Evolutionary conservation across 1,284 basidiomycete genomes (phyloP), one percentile per base, ranked within the genome.

Genomic region (Sporisorium exsertum): DNA sequence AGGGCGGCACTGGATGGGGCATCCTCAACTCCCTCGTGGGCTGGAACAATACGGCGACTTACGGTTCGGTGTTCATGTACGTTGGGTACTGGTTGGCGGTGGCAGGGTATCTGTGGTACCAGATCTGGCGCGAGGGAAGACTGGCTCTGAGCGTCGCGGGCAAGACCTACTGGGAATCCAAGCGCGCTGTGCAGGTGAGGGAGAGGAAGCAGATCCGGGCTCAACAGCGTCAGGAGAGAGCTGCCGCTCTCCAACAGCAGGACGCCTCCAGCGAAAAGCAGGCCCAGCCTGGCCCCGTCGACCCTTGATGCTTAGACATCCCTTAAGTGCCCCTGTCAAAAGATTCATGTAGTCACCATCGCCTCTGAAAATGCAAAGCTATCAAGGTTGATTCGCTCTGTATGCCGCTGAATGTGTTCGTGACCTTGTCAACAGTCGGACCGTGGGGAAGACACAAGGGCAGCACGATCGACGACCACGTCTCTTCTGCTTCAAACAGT

Each of bases 1-100:
- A 80, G 66, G 68, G 81, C 91, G 81, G 80, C 8, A 72, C 64
- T 8, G 81, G 82, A 15, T 84, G 81, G 81, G 67, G 77, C 9
- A 77, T 84, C 18, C 55, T 84, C 49, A 84, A 84, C 67, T 73
- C 78, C 3, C 64, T 84, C 15, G 68, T 81, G 5, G 83, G 83
- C 13, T 84, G 81, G 81, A 84, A 82, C 61, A 83, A 84, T 52
- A 84, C 80, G 0, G 81, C 79, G 0, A 83, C 80, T 0, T 65
- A 79, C 37, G 81, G 81, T 2, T 65, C 71, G 13, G 62, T 82
- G 9, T 62, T 80, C n/a, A 67, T 70, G 43, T 83, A 84, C 51
- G 55, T 80, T 12, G 65, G 75, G 15, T 84, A 82, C 70, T 84
- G 83, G 83, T 26, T 78, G 10, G 71, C 63, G 10, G 73, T 84